Percentiles rank a stretch among this genome's conserved stretches.
Conservation (phyloP, 148 eudicot genomes). For the Diospyros kaki region DNA sequence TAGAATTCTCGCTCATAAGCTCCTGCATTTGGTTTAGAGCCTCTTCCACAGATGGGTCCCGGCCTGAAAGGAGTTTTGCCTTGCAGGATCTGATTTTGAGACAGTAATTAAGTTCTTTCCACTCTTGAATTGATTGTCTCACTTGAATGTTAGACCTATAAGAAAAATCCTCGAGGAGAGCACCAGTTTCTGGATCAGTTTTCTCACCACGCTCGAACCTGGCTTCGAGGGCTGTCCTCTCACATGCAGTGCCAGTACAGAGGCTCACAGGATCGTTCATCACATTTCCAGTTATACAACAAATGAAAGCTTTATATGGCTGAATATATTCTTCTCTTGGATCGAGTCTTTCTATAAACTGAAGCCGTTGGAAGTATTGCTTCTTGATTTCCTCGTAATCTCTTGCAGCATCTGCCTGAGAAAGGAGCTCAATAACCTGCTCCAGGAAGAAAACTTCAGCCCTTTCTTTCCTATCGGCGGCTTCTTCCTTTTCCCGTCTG, state of each 20-base stretch:
- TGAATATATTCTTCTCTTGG: conserved; percentile 27
- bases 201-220: conserved; percentile 35
- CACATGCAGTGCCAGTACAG: conserved; percentile 42
- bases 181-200: conserved; percentile 41
- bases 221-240: conserved; percentile 32
- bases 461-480: conserved; percentile 30
- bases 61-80: conserved; percentile 15
- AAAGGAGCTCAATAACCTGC: conserved; percentile 38
- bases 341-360: conserved; percentile 27
- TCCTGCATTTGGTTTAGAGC: conserved; percentile 31
- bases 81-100: conserved; percentile 35
- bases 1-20: conserved; percentile 31
- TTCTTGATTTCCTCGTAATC: conserved; percentile 30
- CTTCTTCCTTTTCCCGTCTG: conserved; percentile 34
- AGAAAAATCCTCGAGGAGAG: conserved; percentile 29
- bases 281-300: conserved; percentile 29
- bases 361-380: conserved; percentile 35
- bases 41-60: conserved; percentile 22
- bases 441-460: conserved; percentile 35
- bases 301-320: conserved; percentile 34
- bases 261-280: conserved; percentile 47
- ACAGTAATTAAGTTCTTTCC: conserved; percentile 42
- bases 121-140: conserved; percentile 41
- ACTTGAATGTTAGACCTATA: conserved; percentile 32
- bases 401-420: conserved; percentile 42